Conservation (phyloP, 2,329 filamentous ascomycete genomes). For the Rhynchosporium secalis region DNA sequence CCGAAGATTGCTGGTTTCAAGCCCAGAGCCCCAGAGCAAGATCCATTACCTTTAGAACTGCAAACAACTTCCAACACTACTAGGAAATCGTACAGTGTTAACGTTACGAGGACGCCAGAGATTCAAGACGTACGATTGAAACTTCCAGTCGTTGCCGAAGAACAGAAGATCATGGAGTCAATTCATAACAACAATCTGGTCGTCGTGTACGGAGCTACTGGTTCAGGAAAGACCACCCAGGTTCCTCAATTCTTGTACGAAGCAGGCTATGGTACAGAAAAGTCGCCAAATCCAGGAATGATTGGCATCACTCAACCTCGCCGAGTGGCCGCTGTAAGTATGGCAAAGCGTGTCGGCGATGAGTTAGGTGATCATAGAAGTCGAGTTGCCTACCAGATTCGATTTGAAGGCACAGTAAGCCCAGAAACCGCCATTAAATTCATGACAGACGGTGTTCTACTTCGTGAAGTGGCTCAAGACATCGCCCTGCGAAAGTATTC, state of each 20-base stretch:
- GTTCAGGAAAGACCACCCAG: slow-evolving; percentile 97
- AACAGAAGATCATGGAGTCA: slow-evolving; percentile 97
- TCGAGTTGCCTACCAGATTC: slow-evolving; percentile 87
- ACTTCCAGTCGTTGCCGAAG: slow-evolving; percentile 88
- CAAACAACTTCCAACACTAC: slow-evolving; percentile 57
- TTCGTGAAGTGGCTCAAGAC: slow-evolving; percentile 88
- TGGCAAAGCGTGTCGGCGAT: slow-evolving; percentile 87
- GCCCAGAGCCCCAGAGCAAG: slow-evolving; percentile 67
- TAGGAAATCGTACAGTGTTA: slow-evolving; percentile 75
- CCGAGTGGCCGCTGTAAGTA: slow-evolving; percentile 92
- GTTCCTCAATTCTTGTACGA: slow-evolving; percentile 96
- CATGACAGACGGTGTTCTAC: slow-evolving; percentile 96
- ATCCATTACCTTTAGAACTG: slow-evolving; percentile 68
- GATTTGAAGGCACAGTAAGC: slow-evolving; percentile 83
- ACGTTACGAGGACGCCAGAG: slow-evolving; percentile 66
- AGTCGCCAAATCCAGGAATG: slow-evolving; percentile 82
- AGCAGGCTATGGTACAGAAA: slow-evolving; percentile 79
- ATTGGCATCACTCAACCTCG: slow-evolving; percentile 95
- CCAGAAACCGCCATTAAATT: slow-evolving; percentile 91
- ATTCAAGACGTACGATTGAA: slow-evolving; percentile 78
- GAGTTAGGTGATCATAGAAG: slow-evolving; percentile 79
- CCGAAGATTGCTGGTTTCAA: slow-evolving; percentile 63
- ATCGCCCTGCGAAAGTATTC: slow-evolving; percentile 89
- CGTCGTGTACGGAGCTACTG: slow-evolving; percentile 90
- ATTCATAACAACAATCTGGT: slow-evolving; percentile 89